Evolutionary conservation across 2,329 filamentous ascomycete species (phyloP), one percentile per base, ranked within the genome.

Genomic region (Colletotrichum tofieldiae): DNA sequence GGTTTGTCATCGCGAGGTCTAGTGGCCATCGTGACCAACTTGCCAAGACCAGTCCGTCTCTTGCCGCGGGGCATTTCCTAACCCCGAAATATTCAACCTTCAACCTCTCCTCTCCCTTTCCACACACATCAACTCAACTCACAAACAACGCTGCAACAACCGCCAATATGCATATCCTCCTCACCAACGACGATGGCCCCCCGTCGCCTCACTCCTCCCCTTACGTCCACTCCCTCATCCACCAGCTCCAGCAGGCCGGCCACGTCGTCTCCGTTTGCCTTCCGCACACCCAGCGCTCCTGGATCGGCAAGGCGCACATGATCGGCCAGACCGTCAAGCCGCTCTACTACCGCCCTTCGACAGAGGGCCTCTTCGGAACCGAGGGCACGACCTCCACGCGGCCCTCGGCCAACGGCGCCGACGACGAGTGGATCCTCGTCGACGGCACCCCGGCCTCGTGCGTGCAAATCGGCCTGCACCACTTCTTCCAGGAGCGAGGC

Each of bases 301-400:
- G 96, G 96, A 98, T 99, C 78, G 95, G 95, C 77, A 99, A 99
- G 86, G 96, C 96, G 3, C 96, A 98, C 83, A 93, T 98, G 79
- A 95, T 98, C 77, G 95, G 95, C 68, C 93, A 96, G 81, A 93
- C 93, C 12, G 90, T 97, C 73, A 94, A 92, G 80, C 95, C 95
- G 11, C 88, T 90, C 37, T 98, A 97, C 85, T 98, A 95, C 85
- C 93, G 93, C 1, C 89, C 89, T 18, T 86, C 81, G n/a, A 73
- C 80, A 47, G 80, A 80, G 20, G 70, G 70, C 12, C 79, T 83
- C 37, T 81, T 85, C 73, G 82, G 82, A 63, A 78, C 83, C 64
- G 91, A 94, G 74, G 93, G 93, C 66, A 92, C 90, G 20, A 91
- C 88, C 55, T 92, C 93, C 80, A 83, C 86, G 60, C 81, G 82